Percentiles rank a stretch among this genome's conserved stretches.
Evolutionary conservation across 371 early-diverging fungal genomes (phyloP).

Genomic region (Synchytrium microbalum): DNA sequence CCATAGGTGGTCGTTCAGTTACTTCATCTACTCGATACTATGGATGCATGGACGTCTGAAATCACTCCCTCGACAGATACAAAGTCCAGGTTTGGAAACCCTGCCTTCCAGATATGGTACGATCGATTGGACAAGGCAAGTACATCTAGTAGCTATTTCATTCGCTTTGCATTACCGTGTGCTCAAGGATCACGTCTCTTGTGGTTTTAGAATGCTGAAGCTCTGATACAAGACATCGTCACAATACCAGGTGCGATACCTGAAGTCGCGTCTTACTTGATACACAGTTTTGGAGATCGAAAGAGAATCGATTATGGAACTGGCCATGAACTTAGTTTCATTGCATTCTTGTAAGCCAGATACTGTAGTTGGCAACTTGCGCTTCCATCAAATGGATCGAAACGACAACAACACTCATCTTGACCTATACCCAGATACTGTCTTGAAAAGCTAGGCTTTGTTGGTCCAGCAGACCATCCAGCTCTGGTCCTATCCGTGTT

Average conservation of each 20-base stretch:
- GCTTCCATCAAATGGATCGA: conserved; percentile 53
- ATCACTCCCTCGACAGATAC: conserved; percentile 68
- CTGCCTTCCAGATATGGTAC: conserved; percentile 80
- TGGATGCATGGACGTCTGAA: conserved; percentile 63
- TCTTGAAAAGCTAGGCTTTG: conserved; percentile 61
- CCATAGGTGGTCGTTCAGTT: conserved; percentile 44
- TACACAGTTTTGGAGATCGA: conserved; percentile 90
- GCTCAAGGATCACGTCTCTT: neutral
- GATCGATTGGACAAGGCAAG: conserved; percentile 47
- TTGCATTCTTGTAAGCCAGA: conserved; percentile 74
- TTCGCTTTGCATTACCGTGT: neutral
- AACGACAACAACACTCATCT: conserved; percentile 99
- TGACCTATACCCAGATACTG: conserved; percentile 94
- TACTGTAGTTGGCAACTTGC: neutral
- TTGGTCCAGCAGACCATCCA: conserved; percentile 56
- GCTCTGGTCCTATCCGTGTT: conserved; percentile 77
- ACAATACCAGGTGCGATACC: conserved; percentile 42
- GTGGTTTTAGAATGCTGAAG: neutral
- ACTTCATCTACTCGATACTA: conserved; percentile 50
- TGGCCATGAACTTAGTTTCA: conserved; percentile 97
- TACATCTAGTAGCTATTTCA: conserved; percentile 1
- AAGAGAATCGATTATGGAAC: conserved; percentile 98
- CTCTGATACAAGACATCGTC: neutral
- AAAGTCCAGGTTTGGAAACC: conserved; percentile 81
- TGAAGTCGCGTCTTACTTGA: conserved; percentile 76